Evolutionary conservation across 1,139 yeast genomes (phyloP).

Genomic region (Pichia sp.): DNA sequence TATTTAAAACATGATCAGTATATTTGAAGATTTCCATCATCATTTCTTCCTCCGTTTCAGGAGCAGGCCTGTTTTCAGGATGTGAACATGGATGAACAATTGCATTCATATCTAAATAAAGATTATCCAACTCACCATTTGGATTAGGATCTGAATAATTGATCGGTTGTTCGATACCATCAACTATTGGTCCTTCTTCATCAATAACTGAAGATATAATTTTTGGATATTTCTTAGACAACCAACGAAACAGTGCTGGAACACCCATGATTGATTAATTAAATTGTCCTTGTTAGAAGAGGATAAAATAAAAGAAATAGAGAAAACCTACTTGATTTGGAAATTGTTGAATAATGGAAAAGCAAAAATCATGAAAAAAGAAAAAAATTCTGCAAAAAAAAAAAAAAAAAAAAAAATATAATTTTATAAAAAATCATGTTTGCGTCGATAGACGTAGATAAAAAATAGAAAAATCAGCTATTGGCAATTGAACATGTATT

Average conservation of each 20-base stretch:
- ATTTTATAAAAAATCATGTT: too few species aligned
- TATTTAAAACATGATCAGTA: slow-evolving; percentile 80
- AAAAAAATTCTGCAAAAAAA: too few species aligned
- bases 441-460: too few species aligned
- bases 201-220: slow-evolving; percentile 87
- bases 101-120: slow-evolving; percentile 94
- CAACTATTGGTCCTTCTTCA: slow-evolving; percentile 51
- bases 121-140: slow-evolving; percentile 89
- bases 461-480: too few species aligned
- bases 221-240: slow-evolving; percentile 88
- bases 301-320: too few species aligned
- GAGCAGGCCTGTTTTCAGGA: slow-evolving; percentile 91
- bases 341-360: too few species aligned
- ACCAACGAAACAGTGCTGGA: slow-evolving; percentile 97
- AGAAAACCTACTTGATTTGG: too few species aligned
- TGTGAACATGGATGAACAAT: slow-evolving; percentile 97
- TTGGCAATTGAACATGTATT: too few species aligned
- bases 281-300: neutral
- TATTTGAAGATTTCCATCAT: slow-evolving; percentile 82
- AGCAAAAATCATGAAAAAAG: too few species aligned
- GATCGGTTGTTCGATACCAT: slow-evolving; percentile 58
- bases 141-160: slow-evolving; percentile 77
- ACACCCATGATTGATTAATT: slow-evolving; percentile 51
- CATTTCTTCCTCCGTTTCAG: slow-evolving; percentile 94
- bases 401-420: too few species aligned